phyloP scores from a whole-genome alignment of 345 rosid species.

The Linum usitatissimum region DNA sequence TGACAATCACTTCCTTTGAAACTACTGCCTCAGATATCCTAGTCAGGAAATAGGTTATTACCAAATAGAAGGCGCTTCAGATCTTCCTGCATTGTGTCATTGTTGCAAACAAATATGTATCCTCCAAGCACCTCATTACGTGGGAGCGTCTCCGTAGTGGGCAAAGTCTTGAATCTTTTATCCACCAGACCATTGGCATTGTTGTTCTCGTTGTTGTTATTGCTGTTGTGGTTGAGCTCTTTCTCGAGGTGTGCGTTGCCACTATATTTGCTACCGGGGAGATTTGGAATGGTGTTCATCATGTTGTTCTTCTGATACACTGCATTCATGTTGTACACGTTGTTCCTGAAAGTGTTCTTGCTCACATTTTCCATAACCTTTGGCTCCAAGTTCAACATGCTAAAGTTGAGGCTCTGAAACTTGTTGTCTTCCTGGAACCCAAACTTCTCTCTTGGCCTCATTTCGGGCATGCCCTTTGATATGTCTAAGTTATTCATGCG shows the following conservation, averaged over 20 bases:
- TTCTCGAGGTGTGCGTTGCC: constrained; percentile 45
- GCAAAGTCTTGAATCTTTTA: constrained; percentile 84
- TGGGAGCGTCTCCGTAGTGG: constrained; percentile 86
- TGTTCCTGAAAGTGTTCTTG: constrained; percentile 45
- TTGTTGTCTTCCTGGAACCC: constrained; percentile 76
- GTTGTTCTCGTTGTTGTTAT: constrained; percentile 28
- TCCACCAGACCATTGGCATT: constrained; percentile 37
- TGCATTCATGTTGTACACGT: constrained; percentile 49
- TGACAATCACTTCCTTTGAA: no score
- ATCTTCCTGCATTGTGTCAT: constrained; percentile 98
- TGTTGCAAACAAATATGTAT: constrained; percentile 94
- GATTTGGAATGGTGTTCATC: constrained; percentile 36
- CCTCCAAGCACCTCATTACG: constrained; percentile 98
- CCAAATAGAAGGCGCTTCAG: constrained; percentile 90
- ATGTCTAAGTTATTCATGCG: constrained; percentile 84
- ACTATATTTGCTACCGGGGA: constrained; percentile 47
- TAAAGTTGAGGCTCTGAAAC: constrained; percentile 57
- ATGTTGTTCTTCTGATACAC: constrained; percentile 57
- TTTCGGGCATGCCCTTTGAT: constrained; percentile 56
- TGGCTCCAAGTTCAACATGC: constrained; percentile 68
- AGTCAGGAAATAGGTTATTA: constrained; percentile 16
- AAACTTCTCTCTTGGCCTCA: constrained; percentile 49
- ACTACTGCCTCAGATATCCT: no score
- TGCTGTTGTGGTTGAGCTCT: constrained; percentile 34
- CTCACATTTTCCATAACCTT: constrained; percentile 41